Conservation (phyloP, 2,329 filamentous ascomycete genomes). For the Ophiostoma perfectum region DNA sequence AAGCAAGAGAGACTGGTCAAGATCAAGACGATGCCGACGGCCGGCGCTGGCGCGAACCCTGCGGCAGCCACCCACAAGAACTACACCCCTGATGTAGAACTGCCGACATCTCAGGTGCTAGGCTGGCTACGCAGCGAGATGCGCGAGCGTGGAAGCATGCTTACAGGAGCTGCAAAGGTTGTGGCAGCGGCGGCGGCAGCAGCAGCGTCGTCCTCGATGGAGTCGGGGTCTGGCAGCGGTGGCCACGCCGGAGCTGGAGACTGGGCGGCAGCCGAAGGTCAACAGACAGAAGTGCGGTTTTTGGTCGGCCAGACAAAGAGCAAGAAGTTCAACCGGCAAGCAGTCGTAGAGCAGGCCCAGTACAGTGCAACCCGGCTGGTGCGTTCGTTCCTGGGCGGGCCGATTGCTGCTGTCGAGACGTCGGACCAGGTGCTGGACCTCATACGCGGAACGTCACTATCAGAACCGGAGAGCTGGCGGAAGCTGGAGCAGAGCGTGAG, state of each 20-base stretch:
- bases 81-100: constrained; percentile 68
- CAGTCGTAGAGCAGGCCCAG: constrained; percentile 76
- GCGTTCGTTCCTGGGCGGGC: constrained; percentile 66
- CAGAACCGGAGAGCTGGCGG: constrained; percentile 79
- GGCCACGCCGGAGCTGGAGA: constrained; percentile 26
- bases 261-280: constrained; percentile 11
- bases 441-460: constrained; percentile 67
- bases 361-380: constrained; percentile 55
- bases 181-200: constrained; percentile 24
- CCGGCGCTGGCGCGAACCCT: not conserved
- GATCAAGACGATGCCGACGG: constrained; percentile 62
- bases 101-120: constrained; percentile 67
- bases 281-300: constrained; percentile 71
- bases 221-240: constrained; percentile 16
- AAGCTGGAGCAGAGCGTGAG: constrained; percentile 71
- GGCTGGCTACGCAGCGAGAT: constrained; percentile 76
- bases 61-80: constrained; percentile 44
- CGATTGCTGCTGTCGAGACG: constrained; percentile 82
- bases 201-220: constrained; percentile 30
- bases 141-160: constrained; percentile 48
- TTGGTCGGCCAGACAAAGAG: constrained; percentile 74
- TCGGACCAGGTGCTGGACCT: constrained; percentile 75
- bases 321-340: constrained; percentile 86
- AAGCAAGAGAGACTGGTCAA: constrained; percentile 71
- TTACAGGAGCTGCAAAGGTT: constrained; percentile 26